These are phyloP conservation scores for Chara braunii DNA, from an alignment of 139 green algal species.

Conservation along the genomic window DNA sequence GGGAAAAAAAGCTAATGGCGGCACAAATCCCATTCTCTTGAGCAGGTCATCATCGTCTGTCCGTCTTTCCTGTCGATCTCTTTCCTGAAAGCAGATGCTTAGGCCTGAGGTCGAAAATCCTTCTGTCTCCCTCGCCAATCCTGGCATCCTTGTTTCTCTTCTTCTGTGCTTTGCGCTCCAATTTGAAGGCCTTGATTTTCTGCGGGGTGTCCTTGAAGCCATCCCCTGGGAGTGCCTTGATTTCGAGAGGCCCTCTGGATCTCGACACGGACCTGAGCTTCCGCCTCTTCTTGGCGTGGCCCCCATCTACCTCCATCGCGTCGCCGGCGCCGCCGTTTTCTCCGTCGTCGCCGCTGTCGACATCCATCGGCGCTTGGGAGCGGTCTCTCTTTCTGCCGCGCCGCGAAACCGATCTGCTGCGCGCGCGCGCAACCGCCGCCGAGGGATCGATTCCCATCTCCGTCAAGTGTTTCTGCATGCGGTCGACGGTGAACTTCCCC, in stretches of 20 bases:
- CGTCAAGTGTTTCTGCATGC: constrained; percentile 57
- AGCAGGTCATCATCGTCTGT: no score
- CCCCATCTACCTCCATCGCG: constrained; percentile 23
- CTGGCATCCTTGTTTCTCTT: constrained; percentile 45
- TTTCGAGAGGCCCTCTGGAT: not conserved
- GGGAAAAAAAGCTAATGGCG: no score
- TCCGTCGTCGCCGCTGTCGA: constrained; percentile 35
- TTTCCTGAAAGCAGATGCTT: constrained; percentile 97
- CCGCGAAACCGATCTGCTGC: constrained; percentile 45
- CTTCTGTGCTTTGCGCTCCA: constrained; percentile 71
- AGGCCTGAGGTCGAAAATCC: constrained; percentile 80
- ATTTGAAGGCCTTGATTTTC: constrained; percentile 80
- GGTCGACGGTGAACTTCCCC: constrained; percentile 27
- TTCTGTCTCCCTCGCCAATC: constrained; percentile 54
- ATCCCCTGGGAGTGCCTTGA: constrained; percentile 23
- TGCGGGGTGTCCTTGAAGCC: constrained; percentile 73
- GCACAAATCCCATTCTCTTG: no score
- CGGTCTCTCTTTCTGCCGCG: constrained; percentile 61
- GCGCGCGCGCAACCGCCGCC: constrained; percentile 59
- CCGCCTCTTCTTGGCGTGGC: constrained; percentile 61
- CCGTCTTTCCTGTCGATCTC: constrained; percentile 64
- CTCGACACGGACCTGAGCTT: constrained; percentile 58
- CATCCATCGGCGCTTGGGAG: constrained; percentile 19
- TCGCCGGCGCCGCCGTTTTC: constrained; percentile 73
- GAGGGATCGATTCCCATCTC: constrained; percentile 77